A percentile compares a stretch with the other conserved stretches of the same genome.
These are phyloP conservation scores for Mycena alexandri DNA, from an alignment of 768 basidiomycete genomes.

Conservation along the genomic window DNA sequence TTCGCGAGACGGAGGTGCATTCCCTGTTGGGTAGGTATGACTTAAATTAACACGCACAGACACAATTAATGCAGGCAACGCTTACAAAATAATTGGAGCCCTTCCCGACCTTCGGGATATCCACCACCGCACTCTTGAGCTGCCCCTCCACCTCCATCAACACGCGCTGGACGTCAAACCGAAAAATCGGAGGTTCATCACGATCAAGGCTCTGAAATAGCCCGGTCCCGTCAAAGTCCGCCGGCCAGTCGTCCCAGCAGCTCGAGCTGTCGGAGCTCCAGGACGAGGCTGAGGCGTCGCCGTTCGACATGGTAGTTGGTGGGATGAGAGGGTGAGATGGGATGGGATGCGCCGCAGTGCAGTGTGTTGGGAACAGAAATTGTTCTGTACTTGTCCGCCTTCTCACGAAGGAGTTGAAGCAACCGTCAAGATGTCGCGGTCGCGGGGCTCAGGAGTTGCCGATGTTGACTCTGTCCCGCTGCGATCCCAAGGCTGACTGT, in stretches of 20 bases:
- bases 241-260: constrained; percentile 34
- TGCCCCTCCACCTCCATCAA: constrained; percentile 23
- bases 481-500: no score
- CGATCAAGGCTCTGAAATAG: constrained; percentile 18
- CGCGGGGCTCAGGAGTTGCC: no score
- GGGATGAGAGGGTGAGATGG: neutral
- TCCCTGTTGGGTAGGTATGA: constrained; percentile 7
- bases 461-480: no score
- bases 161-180: constrained; percentile 22
- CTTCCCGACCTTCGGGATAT: constrained; percentile 27
- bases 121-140: constrained; percentile 5
- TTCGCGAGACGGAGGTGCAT: constrained; percentile 23
- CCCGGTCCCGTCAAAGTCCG: constrained; percentile 28
- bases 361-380: no score
- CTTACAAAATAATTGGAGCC: constrained; percentile 33
- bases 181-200: constrained; percentile 21
- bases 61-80: neutral
- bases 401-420: neutral
- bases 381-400: neutral
- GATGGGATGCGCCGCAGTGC: neutral
- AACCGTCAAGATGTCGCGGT: constrained; percentile 1
- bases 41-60: neutral
- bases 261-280: constrained; percentile 6
- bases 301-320: neutral
- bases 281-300: constrained; percentile 1